Evolutionary conservation across 2,329 filamentous ascomycete species (phyloP).

Genomic region (Aspergillus versicolor): DNA sequence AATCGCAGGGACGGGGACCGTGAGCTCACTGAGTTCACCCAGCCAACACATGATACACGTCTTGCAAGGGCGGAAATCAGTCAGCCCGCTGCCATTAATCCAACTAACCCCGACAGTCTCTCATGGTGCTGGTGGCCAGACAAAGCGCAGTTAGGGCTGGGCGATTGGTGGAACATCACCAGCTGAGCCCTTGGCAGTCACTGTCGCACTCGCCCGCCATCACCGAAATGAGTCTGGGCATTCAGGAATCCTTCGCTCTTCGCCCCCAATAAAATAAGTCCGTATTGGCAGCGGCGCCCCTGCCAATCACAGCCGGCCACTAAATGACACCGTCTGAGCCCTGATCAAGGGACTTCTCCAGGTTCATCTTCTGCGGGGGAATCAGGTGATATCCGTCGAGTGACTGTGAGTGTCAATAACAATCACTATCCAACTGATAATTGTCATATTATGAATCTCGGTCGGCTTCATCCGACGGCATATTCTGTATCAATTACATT

Average conservation of each 20-base stretch:
- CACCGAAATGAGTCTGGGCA: not conserved
- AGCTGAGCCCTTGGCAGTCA: constrained; percentile 2
- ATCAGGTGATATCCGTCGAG: not conserved
- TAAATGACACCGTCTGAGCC: not conserved
- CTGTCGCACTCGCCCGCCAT: not conserved
- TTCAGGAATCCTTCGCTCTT: not conserved
- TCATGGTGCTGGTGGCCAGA: not conserved
- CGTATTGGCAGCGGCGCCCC: not conserved
- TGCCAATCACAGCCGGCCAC: not conserved
- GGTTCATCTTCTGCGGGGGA: not conserved
- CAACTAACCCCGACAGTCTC: not conserved
- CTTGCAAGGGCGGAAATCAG: not conserved
- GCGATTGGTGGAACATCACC: constrained; percentile 1
- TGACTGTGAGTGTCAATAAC: not conserved
- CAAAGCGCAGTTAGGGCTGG: not conserved
- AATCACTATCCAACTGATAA: not conserved
- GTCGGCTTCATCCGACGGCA: no score
- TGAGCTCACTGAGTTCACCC: not conserved
- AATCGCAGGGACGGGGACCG: not conserved
- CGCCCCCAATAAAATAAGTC: not conserved
- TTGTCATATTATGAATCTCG: no score
- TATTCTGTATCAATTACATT: no score
- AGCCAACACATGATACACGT: no score
- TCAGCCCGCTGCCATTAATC: not conserved
- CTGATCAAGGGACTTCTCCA: not conserved